Base-by-base conservation (phyloP, 208 protist genomes). In the Endotrypanum monterogeii region DNA sequence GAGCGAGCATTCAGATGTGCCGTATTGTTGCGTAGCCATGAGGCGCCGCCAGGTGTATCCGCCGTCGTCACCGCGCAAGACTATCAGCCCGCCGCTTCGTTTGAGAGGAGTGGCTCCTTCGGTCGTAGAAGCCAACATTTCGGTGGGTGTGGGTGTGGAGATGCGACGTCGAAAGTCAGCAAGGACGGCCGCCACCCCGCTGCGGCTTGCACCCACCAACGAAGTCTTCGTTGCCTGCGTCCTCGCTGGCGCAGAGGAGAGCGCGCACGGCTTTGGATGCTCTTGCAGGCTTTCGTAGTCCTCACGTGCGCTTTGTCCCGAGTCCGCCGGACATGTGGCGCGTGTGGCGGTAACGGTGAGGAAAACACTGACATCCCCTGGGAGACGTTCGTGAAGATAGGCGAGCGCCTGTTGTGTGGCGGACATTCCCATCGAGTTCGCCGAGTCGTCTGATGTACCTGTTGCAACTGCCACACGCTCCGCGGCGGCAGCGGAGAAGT, bases 1-100 rank as follows among this genome's bases (percentile, higher is more conserved):
- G 2, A 23, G 3, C 4, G 39, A 11, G 16, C 39, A 67, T 4
- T 12, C 23, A 25, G 37, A 23, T 11, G 52, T 44, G 0, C 23
- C 67, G 30, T 0, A 6, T 18, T 20, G 32, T 25, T 52, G 48
- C 54, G 41, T 55, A 2, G 61, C 48, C 25, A 28, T 23, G 39
- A 63, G 35, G 51, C 56, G 32, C 58, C 46, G 75, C 25, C 73
- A 67, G 2, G 67, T 74, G 61, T 74, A 74, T 18, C 78, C 78
- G 20, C 66, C 60, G 57, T 83, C 78, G 44, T 83, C 78, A 37
- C 78, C 78, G 44, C 78, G 78, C 62, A 83, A 56, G 39, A 83
- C 67, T 73, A 83, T 83, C 41, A 83, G 55, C 0, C 78, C 78
- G 14, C 25, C 35, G 30, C 48, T 44, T n/a, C 74, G 74, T 39